Evolutionary conservation across 169 alveolate genomes (phyloP).

Genomic region (Hepatocystis sp.): DNA sequence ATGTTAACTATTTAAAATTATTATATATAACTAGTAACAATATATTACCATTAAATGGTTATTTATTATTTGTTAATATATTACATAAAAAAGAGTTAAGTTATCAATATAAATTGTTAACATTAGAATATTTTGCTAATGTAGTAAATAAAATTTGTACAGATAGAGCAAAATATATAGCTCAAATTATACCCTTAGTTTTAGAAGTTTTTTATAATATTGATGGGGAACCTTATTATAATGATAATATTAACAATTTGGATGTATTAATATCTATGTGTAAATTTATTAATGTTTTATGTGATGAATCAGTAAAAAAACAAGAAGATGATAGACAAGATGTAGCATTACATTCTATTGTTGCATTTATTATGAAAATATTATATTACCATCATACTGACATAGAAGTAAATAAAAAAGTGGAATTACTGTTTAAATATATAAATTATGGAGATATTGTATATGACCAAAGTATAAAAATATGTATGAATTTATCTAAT

Average conservation of each 20-base stretch:
- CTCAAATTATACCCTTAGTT: constrained; percentile 59
- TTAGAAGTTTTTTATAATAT: constrained; percentile 61
- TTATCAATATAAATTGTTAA: constrained; percentile 54
- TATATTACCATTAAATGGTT: constrained; percentile 66
- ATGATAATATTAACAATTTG: constrained; percentile 48
- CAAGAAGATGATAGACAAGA: constrained; percentile 75
- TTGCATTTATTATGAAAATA: constrained; percentile 72
- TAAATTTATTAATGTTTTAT: constrained; percentile 54
- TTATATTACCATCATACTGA: constrained; percentile 37
- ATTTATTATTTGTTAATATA: constrained; percentile 46
- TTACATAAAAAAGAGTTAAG: constrained; percentile 43
- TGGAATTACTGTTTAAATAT: constrained; percentile 26
- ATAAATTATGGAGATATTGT: constrained; percentile 32
- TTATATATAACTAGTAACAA: constrained; percentile 47
- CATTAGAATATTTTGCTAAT: constrained; percentile 73
- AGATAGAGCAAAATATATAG: constrained; percentile 75
- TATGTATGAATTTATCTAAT: neutral
- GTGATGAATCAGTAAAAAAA: constrained; percentile 66
- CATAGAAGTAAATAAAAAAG: constrained; percentile 52
- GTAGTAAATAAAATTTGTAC: constrained; percentile 35
- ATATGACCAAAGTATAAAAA: constrained; percentile 34
- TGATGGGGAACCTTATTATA: constrained; percentile 71
- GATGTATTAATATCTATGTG: constrained; percentile 50
- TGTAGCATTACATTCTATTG: constrained; percentile 73
- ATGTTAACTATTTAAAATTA: constrained; percentile 59